These are phyloP conservation scores for Sporisorium scitamineum DNA, from an alignment of 1,284 basidiomycete genomes.

Conservation along the genomic window DNA sequence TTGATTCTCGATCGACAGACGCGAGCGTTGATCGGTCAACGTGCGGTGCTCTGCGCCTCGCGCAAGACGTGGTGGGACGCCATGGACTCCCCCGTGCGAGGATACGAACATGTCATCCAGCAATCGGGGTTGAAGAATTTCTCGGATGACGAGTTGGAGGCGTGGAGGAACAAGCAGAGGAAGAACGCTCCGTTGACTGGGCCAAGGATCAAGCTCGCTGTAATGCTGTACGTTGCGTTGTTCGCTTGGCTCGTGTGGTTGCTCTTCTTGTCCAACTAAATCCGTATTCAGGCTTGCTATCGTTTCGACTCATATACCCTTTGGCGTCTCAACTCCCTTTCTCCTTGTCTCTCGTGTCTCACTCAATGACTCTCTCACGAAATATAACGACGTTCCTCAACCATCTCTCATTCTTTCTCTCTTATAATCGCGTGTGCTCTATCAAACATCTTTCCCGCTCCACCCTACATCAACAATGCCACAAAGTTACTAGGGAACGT, in stretches of 20 bases:
- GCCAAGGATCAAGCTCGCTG: slow-evolving; percentile 42
- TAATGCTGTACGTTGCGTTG: slow-evolving; percentile 53
- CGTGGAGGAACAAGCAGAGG: slow-evolving; percentile 56
- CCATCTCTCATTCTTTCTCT: neutral
- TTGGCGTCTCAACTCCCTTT: neutral
- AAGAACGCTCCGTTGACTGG: slow-evolving; percentile 60
- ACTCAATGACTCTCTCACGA: neutral
- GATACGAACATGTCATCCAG: slow-evolving; percentile 71
- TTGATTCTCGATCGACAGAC: slow-evolving; percentile 68
- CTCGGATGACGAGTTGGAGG: slow-evolving; percentile 63
- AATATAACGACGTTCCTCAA: neutral
- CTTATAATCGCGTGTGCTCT: too few species aligned
- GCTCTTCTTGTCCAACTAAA: slow-evolving; percentile 15
- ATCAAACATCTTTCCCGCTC: neutral
- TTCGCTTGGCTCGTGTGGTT: slow-evolving; percentile 44
- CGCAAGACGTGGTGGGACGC: slow-evolving; percentile 74
- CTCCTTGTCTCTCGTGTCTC: neutral
- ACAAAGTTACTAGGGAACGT: slow-evolving; percentile 92
- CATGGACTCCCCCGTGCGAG: slow-evolving; percentile 74
- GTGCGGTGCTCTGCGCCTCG: slow-evolving; percentile 70
- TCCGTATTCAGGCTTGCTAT: neutral
- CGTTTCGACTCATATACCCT: slow-evolving; percentile 10
- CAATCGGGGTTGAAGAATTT: slow-evolving; percentile 50
- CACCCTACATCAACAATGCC: slow-evolving; percentile 72
- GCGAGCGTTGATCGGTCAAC: slow-evolving; percentile 71